Percentiles rank a stretch among this genome's conserved stretches.
Evolutionary conservation across 306 rosid species (phyloP).

Genomic region (Vigna nakashimae): DNA sequence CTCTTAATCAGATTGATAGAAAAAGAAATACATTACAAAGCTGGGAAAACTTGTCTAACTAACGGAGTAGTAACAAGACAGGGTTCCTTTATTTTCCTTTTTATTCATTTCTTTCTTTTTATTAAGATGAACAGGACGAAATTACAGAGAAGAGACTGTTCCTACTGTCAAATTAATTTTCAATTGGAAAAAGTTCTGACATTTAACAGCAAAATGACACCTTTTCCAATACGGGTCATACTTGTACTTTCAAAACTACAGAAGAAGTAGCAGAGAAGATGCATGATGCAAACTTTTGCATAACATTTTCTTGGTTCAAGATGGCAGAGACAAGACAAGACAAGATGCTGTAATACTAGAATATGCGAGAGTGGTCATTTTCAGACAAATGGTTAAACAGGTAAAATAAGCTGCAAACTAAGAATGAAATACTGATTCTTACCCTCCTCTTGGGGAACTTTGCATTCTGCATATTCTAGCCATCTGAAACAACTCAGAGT

Average conservation of each 20-base stretch:
- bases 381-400: too few species aligned
- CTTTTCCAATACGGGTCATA: neutral
- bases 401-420: too few species aligned
- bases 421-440: constrained; percentile 23
- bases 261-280: neutral
- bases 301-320: too few species aligned
- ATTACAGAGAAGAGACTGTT: neutral
- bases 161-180: neutral
- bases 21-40: neutral
- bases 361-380: too few species aligned
- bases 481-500: constrained; percentile 41
- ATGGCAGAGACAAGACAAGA: too few species aligned
- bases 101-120: neutral
- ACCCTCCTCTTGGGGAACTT: constrained; percentile 51
- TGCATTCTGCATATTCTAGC: constrained; percentile 43
- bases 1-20: neutral
- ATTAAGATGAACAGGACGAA: neutral
- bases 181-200: neutral
- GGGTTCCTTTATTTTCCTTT: neutral
- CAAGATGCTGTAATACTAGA: too few species aligned
- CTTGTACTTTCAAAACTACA: neutral
- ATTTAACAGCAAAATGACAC: neutral
- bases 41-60: neutral
- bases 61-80: neutral
- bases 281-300: neutral